These are phyloP conservation scores for Vigna angularis DNA, from an alignment of 306 rosid species.

Conservation along the genomic window DNA sequence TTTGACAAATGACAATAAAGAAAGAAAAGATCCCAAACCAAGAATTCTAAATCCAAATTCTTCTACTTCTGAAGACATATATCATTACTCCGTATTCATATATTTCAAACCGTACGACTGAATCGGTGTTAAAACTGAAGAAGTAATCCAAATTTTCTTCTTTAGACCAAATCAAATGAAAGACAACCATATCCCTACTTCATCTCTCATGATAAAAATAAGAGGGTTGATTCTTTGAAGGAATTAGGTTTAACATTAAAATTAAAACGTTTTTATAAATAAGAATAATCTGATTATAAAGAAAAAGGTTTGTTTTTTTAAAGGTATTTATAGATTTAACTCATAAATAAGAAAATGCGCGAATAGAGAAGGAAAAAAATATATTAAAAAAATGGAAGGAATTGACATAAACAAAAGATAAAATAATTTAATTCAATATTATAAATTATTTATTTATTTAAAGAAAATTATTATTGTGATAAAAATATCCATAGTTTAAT, in stretches of 20 bases:
- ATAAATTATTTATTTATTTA: too few species aligned
- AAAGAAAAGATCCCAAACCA: neutral
- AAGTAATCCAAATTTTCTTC: neutral
- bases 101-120: neutral
- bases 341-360: too few species aligned
- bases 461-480: too few species aligned
- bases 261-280: too few species aligned
- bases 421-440: too few species aligned
- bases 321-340: too few species aligned
- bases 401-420: too few species aligned
- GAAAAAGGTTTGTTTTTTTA: too few species aligned
- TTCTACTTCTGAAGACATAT: neutral
- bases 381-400: too few species aligned
- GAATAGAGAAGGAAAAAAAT: too few species aligned
- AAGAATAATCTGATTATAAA: too few species aligned
- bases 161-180: constrained; percentile 11
- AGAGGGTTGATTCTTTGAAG: neutral
- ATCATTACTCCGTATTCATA: neutral
- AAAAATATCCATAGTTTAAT: too few species aligned
- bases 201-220: neutral
- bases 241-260: neutral
- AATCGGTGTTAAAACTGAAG: neutral
- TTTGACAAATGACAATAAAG: neutral
- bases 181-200: neutral
- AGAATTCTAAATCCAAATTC: neutral